These are phyloP conservation scores for Candida ficus DNA, from an alignment of 805 yeast genomes.

Conservation along the genomic window DNA sequence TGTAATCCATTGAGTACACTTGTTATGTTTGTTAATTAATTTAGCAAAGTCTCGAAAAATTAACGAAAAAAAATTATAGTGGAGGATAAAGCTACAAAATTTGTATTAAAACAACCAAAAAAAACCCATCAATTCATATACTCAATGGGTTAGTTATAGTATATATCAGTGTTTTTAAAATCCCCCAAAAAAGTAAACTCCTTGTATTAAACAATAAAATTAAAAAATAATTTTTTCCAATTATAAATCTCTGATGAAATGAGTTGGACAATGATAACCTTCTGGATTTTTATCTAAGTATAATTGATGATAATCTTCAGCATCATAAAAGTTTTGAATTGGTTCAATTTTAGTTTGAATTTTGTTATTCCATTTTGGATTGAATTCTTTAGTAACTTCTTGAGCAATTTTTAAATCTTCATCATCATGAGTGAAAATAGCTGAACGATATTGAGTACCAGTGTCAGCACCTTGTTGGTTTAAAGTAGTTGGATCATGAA, in stretches of 20 bases:
- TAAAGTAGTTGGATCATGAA: constrained; percentile 89
- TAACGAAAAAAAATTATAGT: no score
- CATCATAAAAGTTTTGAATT: constrained; percentile 72
- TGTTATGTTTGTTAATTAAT: no score
- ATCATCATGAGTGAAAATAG: constrained; percentile 56
- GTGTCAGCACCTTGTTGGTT: constrained; percentile 82
- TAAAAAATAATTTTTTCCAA: no score
- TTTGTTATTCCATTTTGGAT: constrained; percentile 62
- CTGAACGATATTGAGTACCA: constrained; percentile 91
- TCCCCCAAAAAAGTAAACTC: no score
- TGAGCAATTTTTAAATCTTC: constrained; percentile 42
- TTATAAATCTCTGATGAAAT: constrained; percentile 56
- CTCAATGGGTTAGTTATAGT: no score
- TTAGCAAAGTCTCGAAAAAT: no score
- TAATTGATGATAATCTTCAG: constrained; percentile 91
- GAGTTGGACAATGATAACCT: constrained; percentile 91
- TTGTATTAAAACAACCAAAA: no score
- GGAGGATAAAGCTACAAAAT: no score
- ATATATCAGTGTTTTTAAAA: no score
- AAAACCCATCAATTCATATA: no score
- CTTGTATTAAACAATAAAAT: no score
- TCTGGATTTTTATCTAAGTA: constrained; percentile 75
- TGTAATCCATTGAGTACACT: constrained; percentile 22
- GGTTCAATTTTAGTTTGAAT: constrained; percentile 71
- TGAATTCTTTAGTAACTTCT: constrained; percentile 46